phyloP scores from a whole-genome alignment of 2,329 filamentous ascomycete species.

The Plectosphaerella sp. region DNA sequence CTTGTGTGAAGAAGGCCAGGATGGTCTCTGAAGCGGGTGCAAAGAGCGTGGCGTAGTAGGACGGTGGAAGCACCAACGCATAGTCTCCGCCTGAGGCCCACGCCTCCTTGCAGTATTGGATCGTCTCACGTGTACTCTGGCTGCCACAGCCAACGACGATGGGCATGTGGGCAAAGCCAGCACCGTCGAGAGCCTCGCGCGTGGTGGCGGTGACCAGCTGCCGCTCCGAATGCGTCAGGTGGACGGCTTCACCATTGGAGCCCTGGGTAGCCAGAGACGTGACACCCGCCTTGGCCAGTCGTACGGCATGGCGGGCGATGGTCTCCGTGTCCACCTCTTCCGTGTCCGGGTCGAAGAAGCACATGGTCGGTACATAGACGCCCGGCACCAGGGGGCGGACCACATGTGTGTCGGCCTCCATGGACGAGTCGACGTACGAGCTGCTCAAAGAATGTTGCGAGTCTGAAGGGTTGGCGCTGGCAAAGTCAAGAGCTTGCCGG shows the following conservation, averaged over 20 bases:
- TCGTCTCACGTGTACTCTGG: conserved; percentile 69
- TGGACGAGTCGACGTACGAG: conserved; percentile 34
- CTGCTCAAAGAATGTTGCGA: conserved; percentile 33
- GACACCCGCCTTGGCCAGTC: conserved; percentile 70
- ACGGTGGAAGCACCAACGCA: conserved; percentile 70
- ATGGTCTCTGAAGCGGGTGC: conserved; percentile 57
- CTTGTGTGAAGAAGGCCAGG: conserved; percentile 60
- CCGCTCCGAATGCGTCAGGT: conserved; percentile 68
- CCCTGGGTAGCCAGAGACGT: conserved; percentile 73
- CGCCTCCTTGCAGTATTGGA: conserved; percentile 66
- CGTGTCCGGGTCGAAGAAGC: conserved; percentile 62
- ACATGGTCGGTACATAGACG: conserved; percentile 70
- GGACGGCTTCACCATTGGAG: conserved; percentile 79
- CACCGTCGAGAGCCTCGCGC: conserved; percentile 62
- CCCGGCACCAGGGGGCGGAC: conserved; percentile 41
- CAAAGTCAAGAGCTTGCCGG: conserved; percentile 23
- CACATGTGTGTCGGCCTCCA: conserved; percentile 26
- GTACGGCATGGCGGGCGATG: conserved; percentile 57
- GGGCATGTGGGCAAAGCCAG: conserved; percentile 61
- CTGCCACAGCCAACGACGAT: conserved; percentile 73
- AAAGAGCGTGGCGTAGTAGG: conserved; percentile 69
- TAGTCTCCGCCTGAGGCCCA: conserved; percentile 68
- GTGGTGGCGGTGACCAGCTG: conserved; percentile 65
- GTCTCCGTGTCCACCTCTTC: conserved; percentile 64
- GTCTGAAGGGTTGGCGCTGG: conserved; percentile 19